Evolutionary conservation across 2,329 filamentous ascomycete genomes (phyloP).

Genomic region (Geosmithia flava): DNA sequence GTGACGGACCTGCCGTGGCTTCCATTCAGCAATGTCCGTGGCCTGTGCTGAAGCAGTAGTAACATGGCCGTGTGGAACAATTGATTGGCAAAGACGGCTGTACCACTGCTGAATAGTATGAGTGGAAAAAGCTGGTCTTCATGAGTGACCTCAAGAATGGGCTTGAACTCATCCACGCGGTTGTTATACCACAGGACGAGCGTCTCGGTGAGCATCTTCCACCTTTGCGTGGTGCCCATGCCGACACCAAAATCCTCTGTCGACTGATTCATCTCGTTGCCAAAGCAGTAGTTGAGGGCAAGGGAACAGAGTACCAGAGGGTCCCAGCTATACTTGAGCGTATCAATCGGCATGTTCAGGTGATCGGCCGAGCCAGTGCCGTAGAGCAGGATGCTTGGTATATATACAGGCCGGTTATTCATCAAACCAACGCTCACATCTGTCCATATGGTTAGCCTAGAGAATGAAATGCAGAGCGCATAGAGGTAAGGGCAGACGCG

Average conservation of each 20-base stretch:
- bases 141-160: slow-evolving; percentile 19
- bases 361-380: background rate
- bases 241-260: background rate
- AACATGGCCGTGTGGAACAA: slow-evolving; percentile 44
- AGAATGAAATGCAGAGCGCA: background rate
- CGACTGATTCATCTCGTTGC: slow-evolving; percentile 1
- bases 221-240: slow-evolving; percentile 5
- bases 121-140: slow-evolving; percentile 17
- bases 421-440: slow-evolving; percentile 16
- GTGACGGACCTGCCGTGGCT: slow-evolving; percentile 14
- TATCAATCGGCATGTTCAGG: slow-evolving; percentile 1
- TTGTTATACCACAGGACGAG: slow-evolving; percentile 18
- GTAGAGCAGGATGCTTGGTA: slow-evolving; percentile 11
- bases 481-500: background rate
- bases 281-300: slow-evolving; percentile 19
- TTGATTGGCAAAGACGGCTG: slow-evolving; percentile 37
- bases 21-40: slow-evolving; percentile 20
- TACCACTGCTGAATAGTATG: slow-evolving; percentile 23
- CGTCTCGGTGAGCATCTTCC: slow-evolving; percentile 6
- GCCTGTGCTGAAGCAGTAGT: slow-evolving; percentile 36
- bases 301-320: slow-evolving; percentile 18
- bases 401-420: slow-evolving; percentile 10
- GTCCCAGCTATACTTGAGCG: slow-evolving; percentile 10
- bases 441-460: slow-evolving; percentile 3
- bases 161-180: slow-evolving; percentile 17